phyloP scores from a whole-genome alignment of 352 stramenopile genomes.

The Phytopythium kandeliae region DNA sequence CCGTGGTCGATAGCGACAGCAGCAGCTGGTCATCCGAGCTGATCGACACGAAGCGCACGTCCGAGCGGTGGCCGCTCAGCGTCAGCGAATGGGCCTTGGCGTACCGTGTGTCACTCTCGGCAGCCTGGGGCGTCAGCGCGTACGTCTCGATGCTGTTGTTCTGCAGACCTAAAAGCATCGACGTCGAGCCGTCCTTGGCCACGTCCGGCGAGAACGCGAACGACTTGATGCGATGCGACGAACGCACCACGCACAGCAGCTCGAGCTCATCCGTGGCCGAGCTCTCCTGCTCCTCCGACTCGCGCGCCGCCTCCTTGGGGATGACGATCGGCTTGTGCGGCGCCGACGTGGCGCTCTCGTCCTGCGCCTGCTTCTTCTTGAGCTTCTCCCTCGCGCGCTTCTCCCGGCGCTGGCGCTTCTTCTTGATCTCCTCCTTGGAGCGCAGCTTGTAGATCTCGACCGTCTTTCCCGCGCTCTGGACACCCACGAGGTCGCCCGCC shows the following conservation, averaged over 20 bases:
- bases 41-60: slow-evolving; percentile 87
- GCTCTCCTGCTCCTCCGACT: slow-evolving; percentile 59
- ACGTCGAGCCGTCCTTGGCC: slow-evolving; percentile 75
- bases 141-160: slow-evolving; percentile 92
- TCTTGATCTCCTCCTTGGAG: slow-evolving; percentile 81
- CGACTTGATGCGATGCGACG: slow-evolving; percentile 82
- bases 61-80: slow-evolving; percentile 87
- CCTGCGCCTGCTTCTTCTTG: slow-evolving; percentile 60
- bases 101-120: slow-evolving; percentile 63
- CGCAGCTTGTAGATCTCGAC: slow-evolving; percentile 90
- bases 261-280: slow-evolving; percentile 82
- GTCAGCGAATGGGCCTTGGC: slow-evolving; percentile 62
- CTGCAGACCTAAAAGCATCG: slow-evolving; percentile 83
- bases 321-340: slow-evolving; percentile 24
- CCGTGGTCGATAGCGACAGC: slow-evolving; percentile 79
- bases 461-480: slow-evolving; percentile 83
- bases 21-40: slow-evolving; percentile 88
- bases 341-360: slow-evolving; percentile 4
- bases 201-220: slow-evolving; percentile 83
- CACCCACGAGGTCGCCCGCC: slow-evolving; percentile 58
- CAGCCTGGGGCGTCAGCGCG: slow-evolving; percentile 44
- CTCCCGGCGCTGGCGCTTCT: slow-evolving; percentile 88
- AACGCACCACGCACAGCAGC: slow-evolving; percentile 80
- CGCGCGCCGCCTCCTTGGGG: slow-evolving; percentile 14
- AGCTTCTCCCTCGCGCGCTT: slow-evolving; percentile 87